Base-by-base conservation (phyloP, 2,329 filamentous ascomycete genomes). In the Exserohilum turcica region DNA sequence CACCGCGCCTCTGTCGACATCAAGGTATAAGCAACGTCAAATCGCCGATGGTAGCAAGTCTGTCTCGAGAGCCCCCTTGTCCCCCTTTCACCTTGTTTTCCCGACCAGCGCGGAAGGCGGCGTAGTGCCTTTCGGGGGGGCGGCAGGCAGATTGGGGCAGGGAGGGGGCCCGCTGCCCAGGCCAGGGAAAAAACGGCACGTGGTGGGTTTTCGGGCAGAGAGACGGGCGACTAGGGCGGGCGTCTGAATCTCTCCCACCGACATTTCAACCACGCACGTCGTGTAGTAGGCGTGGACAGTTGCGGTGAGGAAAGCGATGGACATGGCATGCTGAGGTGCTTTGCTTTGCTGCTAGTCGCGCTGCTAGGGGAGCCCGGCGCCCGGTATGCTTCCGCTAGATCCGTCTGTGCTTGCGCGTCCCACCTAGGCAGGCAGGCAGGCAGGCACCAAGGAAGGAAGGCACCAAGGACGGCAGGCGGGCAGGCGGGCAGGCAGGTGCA, bases 371-470 rank as follows among this genome's bases (percentile, higher is more conserved):
- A 51, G 48, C 48, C 28, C 39, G 51, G 46, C 36, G 36, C 37
- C 50, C 51, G 51, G 46, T 44, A 55, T 57, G 63, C 66, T 71
- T 70, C 70, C 58, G 64, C 60, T 61, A 70, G 67, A 73, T 72
- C 69, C 59, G 71, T 71, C 71, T 62, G 71, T 74, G 72, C 71
- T 54, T 46, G 48, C 53, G 55, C 50, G 51, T 50, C 46, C 60
- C 63, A 65, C 60, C 56, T 59, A 58, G 48, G n/a, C n/a, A n/a
- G n/a, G n/a, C n/a, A n/a, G n/a, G n/a, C n/a, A n/a, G n/a, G n/a
- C n/a, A n/a, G n/a, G n/a, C n/a, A n/a, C n/a, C n/a, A n/a, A n/a
- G n/a, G n/a, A n/a, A n/a, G n/a, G n/a, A n/a, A n/a, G n/a, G n/a
- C n/a, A n/a, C n/a, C n/a, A n/a, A n/a, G n/a, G n/a, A n/a, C n/a